Conservation (phyloP, 2,329 filamentous ascomycete species). For the Trichophyton rubrum region DNA sequence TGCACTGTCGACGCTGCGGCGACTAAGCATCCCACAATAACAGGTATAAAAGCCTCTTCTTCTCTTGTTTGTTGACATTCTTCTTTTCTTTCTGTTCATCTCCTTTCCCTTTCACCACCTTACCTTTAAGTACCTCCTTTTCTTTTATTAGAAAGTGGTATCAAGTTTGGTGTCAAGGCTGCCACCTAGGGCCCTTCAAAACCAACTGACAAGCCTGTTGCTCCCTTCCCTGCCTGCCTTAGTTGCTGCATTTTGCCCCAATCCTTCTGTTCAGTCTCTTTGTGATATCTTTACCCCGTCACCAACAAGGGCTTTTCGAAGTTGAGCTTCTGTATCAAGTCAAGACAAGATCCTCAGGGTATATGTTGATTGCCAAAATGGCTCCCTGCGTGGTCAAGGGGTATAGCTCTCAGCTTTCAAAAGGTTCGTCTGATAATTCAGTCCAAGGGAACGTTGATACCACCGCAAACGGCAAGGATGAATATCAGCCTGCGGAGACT, state of each 20-base stretch:
- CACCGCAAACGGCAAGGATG: not conserved
- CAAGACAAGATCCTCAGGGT: not conserved
- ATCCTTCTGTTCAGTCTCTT: not conserved
- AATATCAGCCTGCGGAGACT: not conserved
- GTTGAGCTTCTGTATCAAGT: not conserved
- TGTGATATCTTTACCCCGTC: not conserved
- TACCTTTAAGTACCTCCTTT: not conserved
- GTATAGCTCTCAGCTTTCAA: not conserved
- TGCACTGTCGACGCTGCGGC: not conserved
- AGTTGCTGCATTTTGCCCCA: not conserved
- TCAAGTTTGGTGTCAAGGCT: not conserved
- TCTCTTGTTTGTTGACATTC: not conserved
- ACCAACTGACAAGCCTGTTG: not conserved
- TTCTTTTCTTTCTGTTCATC: not conserved
- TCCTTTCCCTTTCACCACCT: not conserved
- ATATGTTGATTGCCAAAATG: not conserved
- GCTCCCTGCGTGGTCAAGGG: not conserved
- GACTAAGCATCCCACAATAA: slow-evolving; percentile 3
- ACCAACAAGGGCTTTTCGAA: not conserved
- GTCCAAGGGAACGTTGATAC: not conserved
- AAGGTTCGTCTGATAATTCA: not conserved
- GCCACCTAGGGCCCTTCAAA: not conserved
- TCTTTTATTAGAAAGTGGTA: not conserved
- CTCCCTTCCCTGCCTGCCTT: not conserved
- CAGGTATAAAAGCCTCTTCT: not conserved